These are phyloP conservation scores for Nicotiana knightiana DNA, from an alignment of 257 asterid species.

Conservation along the genomic window DNA sequence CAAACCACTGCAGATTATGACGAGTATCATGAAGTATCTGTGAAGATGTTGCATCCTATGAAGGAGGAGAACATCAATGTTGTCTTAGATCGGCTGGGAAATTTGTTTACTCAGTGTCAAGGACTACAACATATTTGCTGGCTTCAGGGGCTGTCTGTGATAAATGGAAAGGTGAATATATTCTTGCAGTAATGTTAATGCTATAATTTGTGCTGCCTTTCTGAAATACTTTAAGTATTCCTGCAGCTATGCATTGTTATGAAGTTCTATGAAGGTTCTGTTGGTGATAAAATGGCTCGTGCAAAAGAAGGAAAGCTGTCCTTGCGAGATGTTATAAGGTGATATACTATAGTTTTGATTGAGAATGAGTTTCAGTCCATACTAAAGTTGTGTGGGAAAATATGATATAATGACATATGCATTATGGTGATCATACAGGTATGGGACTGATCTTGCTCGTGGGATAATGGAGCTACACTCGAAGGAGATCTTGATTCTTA, in stretches of 20 bases:
- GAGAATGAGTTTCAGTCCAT: not conserved
- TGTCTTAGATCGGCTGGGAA: constrained; percentile 46
- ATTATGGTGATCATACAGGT: constrained; percentile 32
- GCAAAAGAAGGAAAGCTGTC: constrained; percentile 65
- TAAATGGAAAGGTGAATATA: constrained; percentile 60
- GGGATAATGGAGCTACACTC: constrained; percentile 80
- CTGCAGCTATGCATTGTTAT: constrained; percentile 75
- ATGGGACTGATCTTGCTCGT: constrained; percentile 75
- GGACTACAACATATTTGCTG: constrained; percentile 53
- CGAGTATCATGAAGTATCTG: constrained; percentile 78
- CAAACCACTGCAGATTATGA: constrained; percentile 48
- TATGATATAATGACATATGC: not conserved
- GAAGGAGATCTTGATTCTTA: constrained; percentile 65
- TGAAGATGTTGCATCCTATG: constrained; percentile 65
- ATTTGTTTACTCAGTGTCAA: constrained; percentile 45
- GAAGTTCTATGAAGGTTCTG: constrained; percentile 79
- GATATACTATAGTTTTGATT: constrained; percentile 12
- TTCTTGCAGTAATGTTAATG: not conserved
- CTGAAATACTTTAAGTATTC: constrained; percentile 16
- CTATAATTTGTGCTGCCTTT: not conserved
- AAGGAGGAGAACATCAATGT: constrained; percentile 46
- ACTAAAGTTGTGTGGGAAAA: not conserved
- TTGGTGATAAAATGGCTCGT: constrained; percentile 76
- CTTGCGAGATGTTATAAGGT: constrained; percentile 73
- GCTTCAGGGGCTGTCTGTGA: constrained; percentile 57